Conservation (phyloP, 345 rosid genomes). For the Acer yangbiense region DNA sequence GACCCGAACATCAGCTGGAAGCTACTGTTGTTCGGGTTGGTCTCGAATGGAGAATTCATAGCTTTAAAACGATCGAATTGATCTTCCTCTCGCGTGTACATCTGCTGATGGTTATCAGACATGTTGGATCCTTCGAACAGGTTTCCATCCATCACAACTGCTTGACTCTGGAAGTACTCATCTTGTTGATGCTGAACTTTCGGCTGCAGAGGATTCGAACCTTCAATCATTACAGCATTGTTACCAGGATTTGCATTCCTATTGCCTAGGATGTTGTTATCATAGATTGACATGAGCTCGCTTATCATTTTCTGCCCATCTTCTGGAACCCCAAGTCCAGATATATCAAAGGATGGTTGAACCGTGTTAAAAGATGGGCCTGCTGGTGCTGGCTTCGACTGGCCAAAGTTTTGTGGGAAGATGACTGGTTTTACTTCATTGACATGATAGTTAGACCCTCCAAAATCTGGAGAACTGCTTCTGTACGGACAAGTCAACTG, state of each 20-base stretch:
- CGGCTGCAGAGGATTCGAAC: slow-evolving; percentile 44
- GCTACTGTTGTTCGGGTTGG: slow-evolving; percentile 36
- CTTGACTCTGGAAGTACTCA: slow-evolving; percentile 45
- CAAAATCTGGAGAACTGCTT: slow-evolving; percentile 47
- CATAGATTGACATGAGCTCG: slow-evolving; percentile 85
- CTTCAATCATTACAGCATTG: slow-evolving; percentile 37
- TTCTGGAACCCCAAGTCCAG: slow-evolving; percentile 82
- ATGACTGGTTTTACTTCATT: slow-evolving; percentile 80
- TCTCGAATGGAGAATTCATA: slow-evolving; percentile 48
- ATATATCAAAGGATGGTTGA: slow-evolving; percentile 54
- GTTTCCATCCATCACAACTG: slow-evolving; percentile 50
- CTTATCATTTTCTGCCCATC: slow-evolving; percentile 90
- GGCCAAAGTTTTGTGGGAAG: slow-evolving; percentile 53
- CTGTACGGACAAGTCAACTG: slow-evolving; percentile 65
- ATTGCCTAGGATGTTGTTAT: slow-evolving; percentile 58
- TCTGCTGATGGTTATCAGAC: slow-evolving; percentile 46
- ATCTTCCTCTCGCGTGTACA: slow-evolving; percentile 48
- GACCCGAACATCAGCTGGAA: slow-evolving; percentile 63
- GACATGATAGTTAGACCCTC: slow-evolving; percentile 61
- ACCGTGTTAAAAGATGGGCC: slow-evolving; percentile 34
- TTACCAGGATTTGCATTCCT: slow-evolving; percentile 34
- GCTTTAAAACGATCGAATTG: slow-evolving; percentile 53
- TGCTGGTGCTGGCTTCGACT: slow-evolving; percentile 42
- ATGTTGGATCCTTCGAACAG: slow-evolving; percentile 62
- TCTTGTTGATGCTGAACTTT: slow-evolving; percentile 62